phyloP scores from a whole-genome alignment of 2,329 filamentous ascomycete species.

The Blumeriella jaapii region DNA sequence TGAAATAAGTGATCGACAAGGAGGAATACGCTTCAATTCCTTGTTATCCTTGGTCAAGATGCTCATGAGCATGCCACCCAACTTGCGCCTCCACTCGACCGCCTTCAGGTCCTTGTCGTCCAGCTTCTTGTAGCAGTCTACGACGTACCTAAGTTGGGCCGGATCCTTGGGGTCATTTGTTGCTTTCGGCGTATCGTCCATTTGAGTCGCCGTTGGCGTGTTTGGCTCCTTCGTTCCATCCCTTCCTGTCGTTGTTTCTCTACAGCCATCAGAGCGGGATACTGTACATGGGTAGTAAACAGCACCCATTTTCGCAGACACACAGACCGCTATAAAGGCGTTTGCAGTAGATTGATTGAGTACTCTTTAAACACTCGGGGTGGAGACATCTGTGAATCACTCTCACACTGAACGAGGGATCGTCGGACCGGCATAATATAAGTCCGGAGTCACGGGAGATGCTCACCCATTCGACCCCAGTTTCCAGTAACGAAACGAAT shows the following conservation, averaged over 20 bases:
- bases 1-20: background rate
- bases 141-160: slow-evolving; percentile 21
- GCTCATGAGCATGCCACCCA: slow-evolving; percentile 45
- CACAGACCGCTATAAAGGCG: background rate
- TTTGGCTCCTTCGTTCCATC: slow-evolving; percentile 31
- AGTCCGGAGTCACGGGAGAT: too few species aligned
- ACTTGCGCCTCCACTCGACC: slow-evolving; percentile 45
- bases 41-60: slow-evolving; percentile 31
- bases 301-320: background rate
- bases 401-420: too few species aligned
- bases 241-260: slow-evolving; percentile 14
- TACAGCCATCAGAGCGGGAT: slow-evolving; percentile 22
- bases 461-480: too few species aligned
- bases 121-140: slow-evolving; percentile 42
- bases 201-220: slow-evolving; percentile 38
- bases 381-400: too few species aligned
- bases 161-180: slow-evolving; percentile 34
- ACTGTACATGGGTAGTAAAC: slow-evolving; percentile 19
- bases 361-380: too few species aligned
- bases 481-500: too few species aligned
- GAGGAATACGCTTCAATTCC: slow-evolving; percentile 8
- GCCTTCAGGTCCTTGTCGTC: slow-evolving; percentile 39
- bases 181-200: slow-evolving; percentile 34
- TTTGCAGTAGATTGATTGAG: too few species aligned
- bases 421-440: too few species aligned